Base-by-base conservation (phyloP, 345 rosid species). In the Moricandia arvensis region DNA sequence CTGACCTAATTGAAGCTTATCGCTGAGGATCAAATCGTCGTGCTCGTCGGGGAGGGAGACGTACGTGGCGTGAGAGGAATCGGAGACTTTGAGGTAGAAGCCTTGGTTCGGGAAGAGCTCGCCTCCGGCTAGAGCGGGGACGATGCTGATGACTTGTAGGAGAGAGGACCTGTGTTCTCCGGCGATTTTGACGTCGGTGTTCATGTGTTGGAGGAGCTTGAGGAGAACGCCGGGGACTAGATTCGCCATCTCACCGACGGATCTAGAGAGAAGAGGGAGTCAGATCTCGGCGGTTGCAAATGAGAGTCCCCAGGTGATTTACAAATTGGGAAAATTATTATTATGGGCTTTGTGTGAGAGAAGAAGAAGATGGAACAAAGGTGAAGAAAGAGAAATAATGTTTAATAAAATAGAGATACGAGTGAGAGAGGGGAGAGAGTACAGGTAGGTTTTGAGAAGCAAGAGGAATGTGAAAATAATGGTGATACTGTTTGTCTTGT, bases 21-120 rank as follows among this genome's bases (percentile, higher is more conserved):
- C 99, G 35, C 97, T 90, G 70, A 90, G 93, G 80, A 95, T 95
- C 70, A 95, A 80, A 83, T 95, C 99, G 81, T 89, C 89, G 65
- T 95, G 97, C 64, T 95, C 97, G 78, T 95, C 99, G 70, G 97
- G 96, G 27, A 95, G 83, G 73, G 97, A 92, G 13, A 90, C 97
- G 49, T 90, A 95, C 38, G 97, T 92, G 17, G 99, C 99, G 78
- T 92, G 99, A 37, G 97, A 95, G 2, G 99, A 95, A 88, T 95
- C 99, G 31, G 99, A 95, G 71, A 95, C 99, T 86, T 87, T 95
- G 11, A 95, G 87, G 80, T 89, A 95, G 71, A 95, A 95, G 4
- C 99, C 99, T 49, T 95, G 91, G 70, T 90, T 95, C 1, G 93
- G 70, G 70, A 95, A 95, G 0, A 95, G 86, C 86, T 92, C 99